Evolutionary conservation across 2,329 filamentous ascomycete genomes (phyloP), one percentile per base, ranked within the genome.

Genomic region (Colletotrichum shisoi): DNA sequence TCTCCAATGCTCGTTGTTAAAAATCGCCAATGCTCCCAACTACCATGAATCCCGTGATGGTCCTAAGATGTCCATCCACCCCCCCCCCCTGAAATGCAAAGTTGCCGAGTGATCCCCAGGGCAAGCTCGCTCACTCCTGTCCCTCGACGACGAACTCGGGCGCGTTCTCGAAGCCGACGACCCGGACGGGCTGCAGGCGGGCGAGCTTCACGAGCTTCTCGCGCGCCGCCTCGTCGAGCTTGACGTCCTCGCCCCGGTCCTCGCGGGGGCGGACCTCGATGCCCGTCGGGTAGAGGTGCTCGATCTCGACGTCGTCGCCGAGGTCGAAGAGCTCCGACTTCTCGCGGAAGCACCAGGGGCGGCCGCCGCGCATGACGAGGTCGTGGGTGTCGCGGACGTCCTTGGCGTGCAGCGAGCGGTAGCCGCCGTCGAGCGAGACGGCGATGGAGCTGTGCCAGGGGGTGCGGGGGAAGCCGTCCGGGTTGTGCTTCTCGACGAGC

Each of bases 381-480:
- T 76, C 74, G 58, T 78, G 75, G 0, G 75, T 76, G 11, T 71
- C 67, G 31, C 68, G 65, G 2, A 71, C 57, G 4, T 71, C 69
- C 27, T 70, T 62, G 21, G 67, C 69, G 31, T 73, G 72, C 31
- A 69, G 62, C 1, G 67, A 72, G 9, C 61, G 61, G 46, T 71
- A 71, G 8, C 64, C 71, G 58, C 77, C 76, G 60, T 78, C 73
- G 8, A 74, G 68, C 1, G 69, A 76, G 17, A 78, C 75, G 1
- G 75, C 76, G 9, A 77, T 71, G 31, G 70, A 73, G 3, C 73
- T 73, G 68, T 79, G 76, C 77, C 77, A 79, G 2, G 77, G 77
- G 0, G 76, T 71, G 19, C 70, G 70, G 2, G 71, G 69, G 58
- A 74, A 73, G 13, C 63, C 63, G 6, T 69, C 70, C 6, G 66